Evolutionary conservation across 768 basidiomycete genomes (phyloP), one percentile per base, ranked within the genome.

Genomic region (Baorangia bicolor): DNA sequence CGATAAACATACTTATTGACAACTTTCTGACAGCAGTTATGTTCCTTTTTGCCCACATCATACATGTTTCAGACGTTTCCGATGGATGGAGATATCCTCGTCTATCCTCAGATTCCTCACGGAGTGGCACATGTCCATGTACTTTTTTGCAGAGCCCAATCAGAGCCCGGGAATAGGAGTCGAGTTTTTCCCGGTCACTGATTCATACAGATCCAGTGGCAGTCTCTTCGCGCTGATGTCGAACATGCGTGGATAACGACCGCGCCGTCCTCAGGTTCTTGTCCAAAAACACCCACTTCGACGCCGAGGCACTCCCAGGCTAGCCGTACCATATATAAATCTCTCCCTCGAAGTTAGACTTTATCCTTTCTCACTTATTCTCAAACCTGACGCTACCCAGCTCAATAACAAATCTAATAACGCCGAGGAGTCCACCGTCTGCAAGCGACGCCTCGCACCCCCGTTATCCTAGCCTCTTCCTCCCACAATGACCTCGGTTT

Each of bases 241-340:
- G 11, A 51, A 33, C 25, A 30, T 25, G 37, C 54, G 14, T 14
- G 21, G 9, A 13, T 52, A 28, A 28, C 25, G 21, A 20, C 40
- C 25, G 35, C 45, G 25, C 43, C 33, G 38, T 31, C 35, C n/a
- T 48, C 49, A 46, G n/a, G 25, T 37, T 39, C 20, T 31, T 49
- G 33, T 45, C 54, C 31, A 31, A 39, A 56, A 43, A 41, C 51
- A 27, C 28, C 30, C 38, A 40, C 47, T 38, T 34, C 37, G 23
- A 43, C 38, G 53, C 46, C 28, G 31, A 51, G 50, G 11, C 51
- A 23, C 56, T 67, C 57, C 58, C 65, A 66, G 55, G 59, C 51
- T 56, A 20, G 12, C 23, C 27, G 27, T 28, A n/a, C 43, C 52
- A 56, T 53, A 61, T 58, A 61, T 41, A 55, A 53, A 25, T 41